A percentile compares a stretch with the other conserved stretches of the same genome.
phyloP scores from a whole-genome alignment of 129 eudicot genomes.

The Tagetes erecta region DNA sequence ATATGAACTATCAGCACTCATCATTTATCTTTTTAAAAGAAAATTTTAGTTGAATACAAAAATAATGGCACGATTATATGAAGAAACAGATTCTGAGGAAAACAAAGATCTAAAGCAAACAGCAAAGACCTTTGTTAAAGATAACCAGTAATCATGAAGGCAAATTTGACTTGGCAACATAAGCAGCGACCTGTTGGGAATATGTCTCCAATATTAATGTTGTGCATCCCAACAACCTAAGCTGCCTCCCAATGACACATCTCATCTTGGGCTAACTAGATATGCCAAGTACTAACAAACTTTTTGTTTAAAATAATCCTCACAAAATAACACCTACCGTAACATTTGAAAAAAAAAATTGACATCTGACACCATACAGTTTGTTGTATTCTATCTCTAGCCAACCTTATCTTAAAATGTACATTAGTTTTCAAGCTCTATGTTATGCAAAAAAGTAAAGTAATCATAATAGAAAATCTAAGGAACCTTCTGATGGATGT shows the following conservation, averaged over 20 bases:
- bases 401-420: background rate
- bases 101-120: slow-evolving; percentile 2
- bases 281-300: background rate
- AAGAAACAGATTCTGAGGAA: slow-evolving; percentile 8
- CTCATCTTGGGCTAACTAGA: slow-evolving; percentile 4
- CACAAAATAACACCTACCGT: background rate
- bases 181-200: background rate
- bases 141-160: background rate
- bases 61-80: background rate
- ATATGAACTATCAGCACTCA: background rate
- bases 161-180: background rate
- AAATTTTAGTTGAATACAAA: slow-evolving; percentile 1
- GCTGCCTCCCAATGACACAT: slow-evolving; percentile 7
- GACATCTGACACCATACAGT: background rate
- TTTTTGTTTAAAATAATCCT: background rate
- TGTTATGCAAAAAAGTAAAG: background rate
- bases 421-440: background rate
- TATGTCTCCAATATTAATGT: slow-evolving; percentile 1
- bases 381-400: background rate
- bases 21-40: slow-evolving; percentile 1
- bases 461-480: background rate
- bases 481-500: background rate
- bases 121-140: background rate
- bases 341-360: background rate
- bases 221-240: slow-evolving; percentile 10